phyloP scores from a whole-genome alignment of 148 eudicot genomes.

The Chenopodium berlandieri region DNA sequence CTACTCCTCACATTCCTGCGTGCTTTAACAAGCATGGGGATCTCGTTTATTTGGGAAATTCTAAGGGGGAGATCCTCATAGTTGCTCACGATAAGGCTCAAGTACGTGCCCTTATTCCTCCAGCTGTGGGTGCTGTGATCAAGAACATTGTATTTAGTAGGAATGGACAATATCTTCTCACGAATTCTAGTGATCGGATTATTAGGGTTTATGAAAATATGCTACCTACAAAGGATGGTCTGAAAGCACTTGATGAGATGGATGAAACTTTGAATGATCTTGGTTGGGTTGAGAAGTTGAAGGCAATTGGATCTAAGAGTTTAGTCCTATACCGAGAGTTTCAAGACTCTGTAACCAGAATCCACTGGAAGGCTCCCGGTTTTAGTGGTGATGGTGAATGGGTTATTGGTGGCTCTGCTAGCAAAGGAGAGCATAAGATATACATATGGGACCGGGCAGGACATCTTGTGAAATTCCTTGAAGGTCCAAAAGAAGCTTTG shows the following conservation, averaged over 20 bases:
- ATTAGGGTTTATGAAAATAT: conserved; percentile 90
- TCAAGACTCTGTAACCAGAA: conserved; percentile 86
- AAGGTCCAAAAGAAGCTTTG: conserved; percentile 92
- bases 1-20: conserved; percentile 79
- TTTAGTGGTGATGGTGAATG: conserved; percentile 99
- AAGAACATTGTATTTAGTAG: conserved; percentile 76
- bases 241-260: conserved; percentile 50
- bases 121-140: conserved; percentile 70
- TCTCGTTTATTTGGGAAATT: conserved; percentile 87
- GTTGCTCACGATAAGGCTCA: conserved; percentile 50
- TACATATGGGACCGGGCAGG: conserved; percentile 94
- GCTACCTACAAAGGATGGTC: conserved; percentile 56
- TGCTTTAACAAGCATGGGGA: conserved; percentile 92
- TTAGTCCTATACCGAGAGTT: conserved; percentile 78
- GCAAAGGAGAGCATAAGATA: conserved; percentile 96
- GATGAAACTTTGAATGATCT: conserved; percentile 38
- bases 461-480: conserved; percentile 95
- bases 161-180: conserved; percentile 81
- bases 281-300: conserved; percentile 59
- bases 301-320: conserved; percentile 70
- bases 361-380: conserved; percentile 95
- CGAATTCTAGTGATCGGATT: conserved; percentile 89
- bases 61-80: conserved; percentile 89
- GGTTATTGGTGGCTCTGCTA: conserved; percentile 97
- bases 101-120: conserved; percentile 59